Base-by-base conservation (phyloP, 768 basidiomycete species). In the Tricholoma saponaceum region DNA sequence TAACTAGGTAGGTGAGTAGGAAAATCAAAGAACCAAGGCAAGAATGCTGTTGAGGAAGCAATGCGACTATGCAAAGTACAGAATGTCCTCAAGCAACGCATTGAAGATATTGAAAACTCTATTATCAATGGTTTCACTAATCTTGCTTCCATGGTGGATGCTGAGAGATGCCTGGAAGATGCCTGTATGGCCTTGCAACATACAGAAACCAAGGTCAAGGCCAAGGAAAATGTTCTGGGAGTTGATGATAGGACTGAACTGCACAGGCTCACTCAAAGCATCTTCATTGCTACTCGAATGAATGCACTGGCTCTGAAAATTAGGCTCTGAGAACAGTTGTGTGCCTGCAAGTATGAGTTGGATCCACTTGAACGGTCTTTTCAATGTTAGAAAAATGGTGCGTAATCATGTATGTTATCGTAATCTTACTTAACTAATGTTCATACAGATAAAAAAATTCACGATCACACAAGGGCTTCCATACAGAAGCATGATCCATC, bases 401-500 rank as follows among this genome's bases (percentile, higher is more conserved):
- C 28, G 8, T 28, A 4, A 28, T 28, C 28, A 4, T 28, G 28
- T 28, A 28, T 4, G 28, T 28, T 28, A 28, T 28, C 8, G 28
- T 28, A 28, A 28, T 28, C 28, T 28, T 28, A 28, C 28, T 8
- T 28, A 56, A 16, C 50, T 16, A 26, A 6, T 32, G 10, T 58
- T 28, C 28, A 28, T 28, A 28, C 39, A 70, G 69, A 70, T 10
- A 20, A 60, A 3, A 71, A 71, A 35, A 54, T 74, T 23, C 56
- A 64, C 18, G 53, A 52, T 1, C 71, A 75, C 56, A 68, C 68
- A 4, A 28, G 28, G 28, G 28, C 28, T 28, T 28, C 28, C 2
- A 58, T 73, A 6, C 64, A 67, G 16, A 28, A 61, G 4, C 61
- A 66, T 13, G 69, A 73, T 20, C 70, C 69, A 5, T 61, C 62